Base-by-base conservation (phyloP, 805 yeast genomes). In the Schwanniomyces occidentalis region DNA sequence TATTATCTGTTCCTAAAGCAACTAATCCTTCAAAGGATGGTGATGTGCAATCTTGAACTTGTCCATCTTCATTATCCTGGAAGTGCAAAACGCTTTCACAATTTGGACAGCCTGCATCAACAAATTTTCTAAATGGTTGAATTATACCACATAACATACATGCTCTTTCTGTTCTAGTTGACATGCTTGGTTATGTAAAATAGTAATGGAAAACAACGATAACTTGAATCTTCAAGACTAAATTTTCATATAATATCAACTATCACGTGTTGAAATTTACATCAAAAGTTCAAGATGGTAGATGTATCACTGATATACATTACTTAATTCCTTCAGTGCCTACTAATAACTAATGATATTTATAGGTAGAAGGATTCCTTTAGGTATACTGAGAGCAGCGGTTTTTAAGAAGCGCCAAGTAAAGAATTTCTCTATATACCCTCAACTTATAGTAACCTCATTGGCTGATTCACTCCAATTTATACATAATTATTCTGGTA, bases 141-240 rank as follows among this genome's bases (percentile, higher is more conserved):
- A 91, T 86, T 35, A 91, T 75, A 4, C 97, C 98, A 63, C 99
- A 91, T 39, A 93, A 76, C 96, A 91, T 86, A 54, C 99, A 91
- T 6, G 98, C 98, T 71, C 99, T 79, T 44, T 89, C 95, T 7
- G 83, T 73, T 64, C 81, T 76, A 22, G 76, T 65, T 9, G 82
- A 68, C 74, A 69, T 69, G n/a, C n/a, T n/a, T n/a, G n/a, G n/a
- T n/a, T n/a, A n/a, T n/a, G n/a, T n/a, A n/a, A n/a, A n/a, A n/a
- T n/a, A n/a, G n/a, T n/a, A n/a, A n/a, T n/a, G n/a, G n/a, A n/a
- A n/a, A n/a, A n/a, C n/a, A n/a, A n/a, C n/a, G n/a, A n/a, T n/a
- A n/a, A n/a, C n/a, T n/a, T n/a, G n/a, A n/a, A n/a, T n/a, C n/a
- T n/a, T n/a, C n/a, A n/a, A n/a, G n/a, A n/a, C n/a, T n/a, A n/a